phyloP scores from a whole-genome alignment of 23 red algal species.

The Gracilaria vermiculophylla region DNA sequence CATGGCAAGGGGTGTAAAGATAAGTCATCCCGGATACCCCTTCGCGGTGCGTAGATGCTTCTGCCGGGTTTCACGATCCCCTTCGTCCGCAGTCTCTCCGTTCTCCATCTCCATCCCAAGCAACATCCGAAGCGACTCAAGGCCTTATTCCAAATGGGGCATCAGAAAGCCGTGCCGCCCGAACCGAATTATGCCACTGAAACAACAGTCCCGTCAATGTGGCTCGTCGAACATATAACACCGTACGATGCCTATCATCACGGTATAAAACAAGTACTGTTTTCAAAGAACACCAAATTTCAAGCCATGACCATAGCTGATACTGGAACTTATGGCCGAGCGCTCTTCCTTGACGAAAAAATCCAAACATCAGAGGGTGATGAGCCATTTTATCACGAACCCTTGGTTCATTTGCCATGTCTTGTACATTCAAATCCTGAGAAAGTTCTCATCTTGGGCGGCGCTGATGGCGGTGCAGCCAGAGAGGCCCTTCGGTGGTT shows the following conservation, averaged over 20 bases:
- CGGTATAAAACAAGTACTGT: slow-evolving; percentile 53
- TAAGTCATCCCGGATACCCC: too few species aligned
- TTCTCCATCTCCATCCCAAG: background rate
- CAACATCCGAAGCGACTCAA: background rate
- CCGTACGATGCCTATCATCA: slow-evolving; percentile 74
- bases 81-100: background rate
- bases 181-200: background rate
- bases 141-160: background rate
- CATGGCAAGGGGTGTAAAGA: too few species aligned
- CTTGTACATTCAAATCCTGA: slow-evolving; percentile 59
- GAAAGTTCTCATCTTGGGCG: slow-evolving; percentile 87
- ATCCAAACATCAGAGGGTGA: slow-evolving; percentile 83
- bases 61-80: background rate
- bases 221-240: slow-evolving; percentile 77
- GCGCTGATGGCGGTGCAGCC: slow-evolving; percentile 85
- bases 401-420: slow-evolving; percentile 85
- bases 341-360: slow-evolving; percentile 87
- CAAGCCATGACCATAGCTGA: slow-evolving; percentile 87
- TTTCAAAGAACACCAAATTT: slow-evolving; percentile 48
- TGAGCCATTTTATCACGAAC: slow-evolving; percentile 95
- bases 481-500: slow-evolving; percentile 90
- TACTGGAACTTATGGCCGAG: slow-evolving; percentile 86
- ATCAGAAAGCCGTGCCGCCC: background rate
- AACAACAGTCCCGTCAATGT: slow-evolving; percentile 38
- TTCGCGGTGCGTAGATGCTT: background rate